A percentile compares a stretch with the other conserved stretches of the same genome.
phyloP scores from a whole-genome alignment of 192 early-diverging fungal species.

The Phycomyces blakesleeanus region DNA sequence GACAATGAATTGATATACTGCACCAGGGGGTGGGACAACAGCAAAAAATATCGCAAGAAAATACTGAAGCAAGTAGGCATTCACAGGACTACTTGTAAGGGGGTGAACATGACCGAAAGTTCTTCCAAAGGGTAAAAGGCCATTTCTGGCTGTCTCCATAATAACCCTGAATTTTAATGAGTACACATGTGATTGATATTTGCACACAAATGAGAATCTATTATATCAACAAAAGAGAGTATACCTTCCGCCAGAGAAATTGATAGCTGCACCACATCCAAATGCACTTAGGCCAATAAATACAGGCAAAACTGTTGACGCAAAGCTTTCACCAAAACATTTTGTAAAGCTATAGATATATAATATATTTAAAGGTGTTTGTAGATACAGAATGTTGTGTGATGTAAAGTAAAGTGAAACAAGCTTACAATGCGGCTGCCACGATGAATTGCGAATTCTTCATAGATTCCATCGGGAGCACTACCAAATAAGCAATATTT shows the following conservation, averaged over 20 bases:
- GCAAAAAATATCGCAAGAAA: constrained; percentile 17
- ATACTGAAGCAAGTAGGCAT: constrained; percentile 26
- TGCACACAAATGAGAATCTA: too few species aligned
- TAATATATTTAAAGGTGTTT: too few species aligned
- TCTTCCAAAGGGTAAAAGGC: constrained; percentile 22
- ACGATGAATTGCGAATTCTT: constrained; percentile 27
- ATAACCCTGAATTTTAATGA: constrained; percentile 17
- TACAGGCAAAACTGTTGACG: constrained; percentile 21
- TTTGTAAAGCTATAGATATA: constrained; percentile 18
- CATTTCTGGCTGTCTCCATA: constrained; percentile 27
- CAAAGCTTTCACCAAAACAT: constrained; percentile 23
- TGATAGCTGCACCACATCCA: constrained; percentile 24
- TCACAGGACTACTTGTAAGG: constrained; percentile 16
- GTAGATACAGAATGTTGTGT: background rate
- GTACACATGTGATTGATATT: too few species aligned
- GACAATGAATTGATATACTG: constrained; percentile 31
- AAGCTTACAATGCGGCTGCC: constrained; percentile 28
- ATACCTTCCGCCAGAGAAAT: constrained; percentile 2
- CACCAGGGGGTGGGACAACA: constrained; percentile 27
- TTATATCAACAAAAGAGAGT: background rate
- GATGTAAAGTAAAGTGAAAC: background rate
- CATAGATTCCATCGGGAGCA: constrained; percentile 22
- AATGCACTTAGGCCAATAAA: constrained; percentile 27
- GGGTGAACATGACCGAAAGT: constrained; percentile 24
- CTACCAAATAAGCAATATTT: constrained; percentile 24